A percentile compares a stretch with the other conserved stretches of the same genome.
These are phyloP conservation scores for Silene uniflora DNA, from an alignment of 148 eudicot species.

Conservation along the genomic window DNA sequence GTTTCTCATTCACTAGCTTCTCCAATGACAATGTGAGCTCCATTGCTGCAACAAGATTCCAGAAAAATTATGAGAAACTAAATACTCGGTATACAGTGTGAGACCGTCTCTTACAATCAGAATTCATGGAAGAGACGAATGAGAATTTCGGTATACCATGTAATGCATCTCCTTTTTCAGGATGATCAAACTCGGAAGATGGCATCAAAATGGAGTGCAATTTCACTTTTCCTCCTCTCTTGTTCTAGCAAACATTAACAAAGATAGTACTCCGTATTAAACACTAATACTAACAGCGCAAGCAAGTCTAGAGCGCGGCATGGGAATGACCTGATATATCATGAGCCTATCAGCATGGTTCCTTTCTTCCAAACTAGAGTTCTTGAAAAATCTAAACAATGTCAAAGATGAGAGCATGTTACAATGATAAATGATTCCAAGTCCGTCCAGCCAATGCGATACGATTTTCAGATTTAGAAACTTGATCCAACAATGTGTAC, in stretches of 20 bases:
- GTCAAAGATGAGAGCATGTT: background rate
- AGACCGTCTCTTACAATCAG: too few relatives aligned
- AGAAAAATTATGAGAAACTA: too few relatives aligned
- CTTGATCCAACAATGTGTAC: background rate
- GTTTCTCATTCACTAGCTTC: slow-evolving; percentile 72
- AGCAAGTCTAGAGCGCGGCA: background rate
- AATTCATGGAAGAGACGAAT: background rate
- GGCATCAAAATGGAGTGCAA: slow-evolving; percentile 48
- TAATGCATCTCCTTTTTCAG: slow-evolving; percentile 80
- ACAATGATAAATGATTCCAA: background rate
- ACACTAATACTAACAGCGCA: too few relatives aligned
- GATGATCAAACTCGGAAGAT: slow-evolving; percentile 62
- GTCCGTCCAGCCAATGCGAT: background rate
- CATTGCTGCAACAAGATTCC: slow-evolving; percentile 57
- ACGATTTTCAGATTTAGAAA: background rate
- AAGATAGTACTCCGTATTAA: background rate
- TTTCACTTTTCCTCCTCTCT: slow-evolving; percentile 78
- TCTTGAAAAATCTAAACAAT: slow-evolving; percentile 61
- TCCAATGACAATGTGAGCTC: slow-evolving; percentile 78
- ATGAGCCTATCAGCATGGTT: slow-evolving; percentile 84
- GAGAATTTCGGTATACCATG: slow-evolving; percentile 44
- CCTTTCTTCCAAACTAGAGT: slow-evolving; percentile 84
- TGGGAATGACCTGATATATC: slow-evolving; percentile 64
- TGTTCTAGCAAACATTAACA: slow-evolving; percentile 45
- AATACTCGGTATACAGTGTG: too few relatives aligned